Evolutionary conservation across 108 stramenopile genomes (phyloP).

Genomic region (Epithemia pelagica): DNA sequence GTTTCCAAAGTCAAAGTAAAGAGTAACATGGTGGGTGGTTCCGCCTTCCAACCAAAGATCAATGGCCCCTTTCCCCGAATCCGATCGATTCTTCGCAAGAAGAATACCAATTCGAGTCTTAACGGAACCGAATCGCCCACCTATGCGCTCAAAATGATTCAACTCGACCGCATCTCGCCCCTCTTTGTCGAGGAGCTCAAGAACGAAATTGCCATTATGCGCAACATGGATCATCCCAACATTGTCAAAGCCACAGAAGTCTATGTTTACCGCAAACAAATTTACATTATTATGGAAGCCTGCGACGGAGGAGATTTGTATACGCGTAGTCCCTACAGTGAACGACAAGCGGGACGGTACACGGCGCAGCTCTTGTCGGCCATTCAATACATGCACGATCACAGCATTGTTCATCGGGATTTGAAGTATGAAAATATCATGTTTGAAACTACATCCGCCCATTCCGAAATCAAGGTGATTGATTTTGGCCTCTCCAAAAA

Average conservation of each 20-base stretch:
- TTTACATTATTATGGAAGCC: constrained; percentile 57
- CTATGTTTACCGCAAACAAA: constrained; percentile 36
- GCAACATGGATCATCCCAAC: constrained; percentile 73
- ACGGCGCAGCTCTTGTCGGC: constrained; percentile 58
- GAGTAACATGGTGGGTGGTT: constrained; percentile 44
- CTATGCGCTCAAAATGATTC: constrained; percentile 28
- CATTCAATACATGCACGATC: constrained; percentile 69
- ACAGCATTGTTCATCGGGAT: constrained; percentile 79
- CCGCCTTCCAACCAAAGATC: constrained; percentile 9
- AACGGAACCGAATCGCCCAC: too few species aligned
- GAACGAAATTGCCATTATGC: constrained; percentile 69
- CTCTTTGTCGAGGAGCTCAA: constrained; percentile 20
- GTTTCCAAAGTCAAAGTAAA: constrained; percentile 52
- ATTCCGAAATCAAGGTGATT: constrained; percentile 48
- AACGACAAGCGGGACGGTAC: constrained; percentile 39
- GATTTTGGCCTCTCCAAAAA: constrained; percentile 86
- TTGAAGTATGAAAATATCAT: constrained; percentile 60
- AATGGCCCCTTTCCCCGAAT: constrained; percentile 9
- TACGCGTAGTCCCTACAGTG: constrained; percentile 54
- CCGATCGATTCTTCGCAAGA: not conserved
- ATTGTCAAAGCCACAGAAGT: constrained; percentile 74
- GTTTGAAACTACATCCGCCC: constrained; percentile 36
- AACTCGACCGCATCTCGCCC: constrained; percentile 6
- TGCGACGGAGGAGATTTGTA: constrained; percentile 72
- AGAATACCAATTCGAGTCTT: not conserved